These are phyloP conservation scores for Silene latifolia DNA, from an alignment of 148 eudicot genomes.

Conservation along the genomic window DNA sequence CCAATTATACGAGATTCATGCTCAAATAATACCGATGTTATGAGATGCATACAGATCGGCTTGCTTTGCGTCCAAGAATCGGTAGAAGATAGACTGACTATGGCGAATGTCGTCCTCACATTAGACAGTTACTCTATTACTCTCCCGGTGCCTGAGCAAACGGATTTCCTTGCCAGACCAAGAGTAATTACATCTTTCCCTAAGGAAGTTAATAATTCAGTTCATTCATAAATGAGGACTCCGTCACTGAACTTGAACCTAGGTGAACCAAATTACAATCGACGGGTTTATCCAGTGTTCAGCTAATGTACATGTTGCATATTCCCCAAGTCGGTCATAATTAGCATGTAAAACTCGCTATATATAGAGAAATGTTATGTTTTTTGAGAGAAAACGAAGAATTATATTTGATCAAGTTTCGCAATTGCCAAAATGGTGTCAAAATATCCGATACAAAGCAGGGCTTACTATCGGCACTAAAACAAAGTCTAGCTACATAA, in stretches of 20 bases:
- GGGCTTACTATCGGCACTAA: no score
- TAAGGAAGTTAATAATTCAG: background rate
- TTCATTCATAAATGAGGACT: constrained; percentile 19
- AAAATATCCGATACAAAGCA: no score
- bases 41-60: constrained; percentile 46
- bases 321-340: no score
- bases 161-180: constrained; percentile 15
- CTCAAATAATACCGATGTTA: constrained; percentile 15
- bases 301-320: background rate
- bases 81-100: constrained; percentile 35
- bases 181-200: background rate
- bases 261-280: background rate
- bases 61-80: constrained; percentile 51
- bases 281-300: background rate
- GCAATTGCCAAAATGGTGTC: no score
- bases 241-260: constrained; percentile 20
- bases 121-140: constrained; percentile 28
- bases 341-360: no score
- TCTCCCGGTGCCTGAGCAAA: constrained; percentile 30
- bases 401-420: no score
- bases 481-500: no score
- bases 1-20: constrained; percentile 22
- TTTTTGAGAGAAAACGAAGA: no score
- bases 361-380: no score
- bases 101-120: constrained; percentile 36